Percentiles rank a stretch among this genome's conserved stretches.
Conservation (phyloP, 371 early-diverging fungal species). For the Saksenaea oblongispora region DNA sequence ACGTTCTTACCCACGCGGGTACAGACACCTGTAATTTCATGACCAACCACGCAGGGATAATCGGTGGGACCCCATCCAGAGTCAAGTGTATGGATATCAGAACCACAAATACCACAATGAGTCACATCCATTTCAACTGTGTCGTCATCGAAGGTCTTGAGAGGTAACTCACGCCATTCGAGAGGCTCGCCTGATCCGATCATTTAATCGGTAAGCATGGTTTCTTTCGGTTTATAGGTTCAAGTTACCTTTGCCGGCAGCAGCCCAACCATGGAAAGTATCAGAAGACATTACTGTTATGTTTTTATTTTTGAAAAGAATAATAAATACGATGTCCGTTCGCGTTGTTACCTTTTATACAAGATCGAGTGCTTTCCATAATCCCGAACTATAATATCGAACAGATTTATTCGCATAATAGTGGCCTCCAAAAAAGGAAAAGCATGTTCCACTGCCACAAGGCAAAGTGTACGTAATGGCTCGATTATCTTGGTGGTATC, state of each 20-base stretch:
- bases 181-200: conserved; percentile 12
- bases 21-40: conserved; percentile 30
- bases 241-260: conserved; percentile 22
- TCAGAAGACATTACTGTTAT: conserved; percentile 12
- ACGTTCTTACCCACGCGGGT: conserved; percentile 56
- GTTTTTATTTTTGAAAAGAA: background rate
- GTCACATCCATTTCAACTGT: conserved; percentile 50
- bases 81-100: conserved; percentile 58
- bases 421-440: too few relatives aligned
- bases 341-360: background rate
- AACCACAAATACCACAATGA: conserved; percentile 53
- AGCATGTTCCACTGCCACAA: too few relatives aligned
- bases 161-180: conserved; percentile 12
- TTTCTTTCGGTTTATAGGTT: background rate
- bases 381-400: too few relatives aligned
- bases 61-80: conserved; percentile 16
- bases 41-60: conserved; percentile 10
- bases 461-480: too few relatives aligned
- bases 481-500: too few relatives aligned
- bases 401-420: too few relatives aligned
- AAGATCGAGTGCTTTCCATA: background rate
- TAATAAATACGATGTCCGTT: background rate
- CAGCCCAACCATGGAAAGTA: conserved; percentile 35
- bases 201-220: background rate
- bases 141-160: conserved; percentile 30